These are phyloP conservation scores for Arthrobotrys conoides DNA, from an alignment of 2,329 filamentous ascomycete species.

Conservation along the genomic window DNA sequence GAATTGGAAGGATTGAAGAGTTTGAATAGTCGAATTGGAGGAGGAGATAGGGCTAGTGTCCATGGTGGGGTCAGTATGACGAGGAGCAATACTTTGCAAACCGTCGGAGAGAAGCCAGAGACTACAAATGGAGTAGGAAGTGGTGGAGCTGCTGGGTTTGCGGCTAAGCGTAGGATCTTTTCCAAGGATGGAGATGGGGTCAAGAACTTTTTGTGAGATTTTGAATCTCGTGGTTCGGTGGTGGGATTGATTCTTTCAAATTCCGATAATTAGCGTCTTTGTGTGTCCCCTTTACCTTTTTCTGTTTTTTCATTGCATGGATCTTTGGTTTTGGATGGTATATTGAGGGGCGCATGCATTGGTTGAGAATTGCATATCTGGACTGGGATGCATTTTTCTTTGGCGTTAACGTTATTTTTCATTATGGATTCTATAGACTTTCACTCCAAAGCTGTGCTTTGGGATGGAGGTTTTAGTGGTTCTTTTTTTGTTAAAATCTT, in stretches of 20 bases:
- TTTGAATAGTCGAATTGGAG: constrained; percentile 70
- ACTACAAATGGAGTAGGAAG: constrained; percentile 54
- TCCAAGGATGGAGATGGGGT: constrained; percentile 66
- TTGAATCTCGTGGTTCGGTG: background rate
- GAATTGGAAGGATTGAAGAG: constrained; percentile 87
- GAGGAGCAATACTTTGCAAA: constrained; percentile 64
- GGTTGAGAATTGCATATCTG: constrained; percentile 15
- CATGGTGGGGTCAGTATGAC: constrained; percentile 54
- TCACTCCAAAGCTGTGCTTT: constrained; percentile 33
- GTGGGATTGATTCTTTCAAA: background rate
- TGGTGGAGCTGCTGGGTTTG: constrained; percentile 45
- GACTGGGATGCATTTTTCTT: constrained; percentile 34
- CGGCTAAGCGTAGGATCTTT: constrained; percentile 63
- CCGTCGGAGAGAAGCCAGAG: constrained; percentile 66
- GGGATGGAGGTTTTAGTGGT: constrained; percentile 3
- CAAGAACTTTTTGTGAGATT: constrained; percentile 67
- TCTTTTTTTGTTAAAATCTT: background rate
- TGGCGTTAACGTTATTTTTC: constrained; percentile 25
- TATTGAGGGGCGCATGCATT: constrained; percentile 21
- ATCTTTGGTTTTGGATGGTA: constrained; percentile 17
- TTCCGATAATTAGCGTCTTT: constrained; percentile 5
- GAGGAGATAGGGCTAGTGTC: constrained; percentile 37
- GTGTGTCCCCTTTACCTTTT: background rate
- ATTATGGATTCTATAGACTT: constrained; percentile 2
- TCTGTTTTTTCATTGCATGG: constrained; percentile 14